Evolutionary conservation across 371 early-diverging fungal genomes (phyloP), one percentile per base, ranked within the genome.

Genomic region (Blyttiomyces sp.): DNA sequence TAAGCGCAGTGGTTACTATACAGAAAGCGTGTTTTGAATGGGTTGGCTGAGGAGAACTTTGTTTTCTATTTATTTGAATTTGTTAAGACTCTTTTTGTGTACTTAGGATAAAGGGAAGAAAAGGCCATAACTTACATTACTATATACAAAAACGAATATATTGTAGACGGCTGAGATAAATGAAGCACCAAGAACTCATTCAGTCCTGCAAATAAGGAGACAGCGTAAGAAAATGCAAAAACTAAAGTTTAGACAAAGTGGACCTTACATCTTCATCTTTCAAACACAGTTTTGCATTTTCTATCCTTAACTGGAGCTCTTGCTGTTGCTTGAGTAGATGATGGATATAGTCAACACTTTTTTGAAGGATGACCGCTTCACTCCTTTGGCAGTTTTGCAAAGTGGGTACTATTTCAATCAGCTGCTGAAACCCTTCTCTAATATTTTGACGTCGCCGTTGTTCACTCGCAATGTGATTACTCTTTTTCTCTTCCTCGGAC

Each of bases 391-490:
- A 52, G 60, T 28, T 53, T 19, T 70, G 75, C 49, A 92, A 74
- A 1, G 85, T 82, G 30, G 93, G 93, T 35, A 93, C 86, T 33
- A 91, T 76, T 42, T 86, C 86, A 24, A 86, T 87, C 43, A 94
- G 80, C 57, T 87, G 85, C 58, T 88, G 88, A 72, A 92, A 92
- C 1, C 92, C 92, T 36, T 74, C 72, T n/a, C 90, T 79, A 66
- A 94, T 94, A 54, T 87, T 90, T 43, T 86, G 86, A 32, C 94
- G 84, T 44, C 94, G 86, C 63, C 91, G 89, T 70, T 94, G 90
- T 64, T 94, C 94, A 23, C 88, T 88, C 0, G 87, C 88, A 70
- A 96, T 95, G 73, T 96, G 96, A 73, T 95, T 96, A 4, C 89
- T 88, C 61, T 89, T 86, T 67, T 94, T 93, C 66, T 93, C 89